Percentiles rank a stretch among this genome's conserved stretches.
phyloP scores from a whole-genome alignment of 371 early-diverging fungal species.

The Mucor piriformis region DNA sequence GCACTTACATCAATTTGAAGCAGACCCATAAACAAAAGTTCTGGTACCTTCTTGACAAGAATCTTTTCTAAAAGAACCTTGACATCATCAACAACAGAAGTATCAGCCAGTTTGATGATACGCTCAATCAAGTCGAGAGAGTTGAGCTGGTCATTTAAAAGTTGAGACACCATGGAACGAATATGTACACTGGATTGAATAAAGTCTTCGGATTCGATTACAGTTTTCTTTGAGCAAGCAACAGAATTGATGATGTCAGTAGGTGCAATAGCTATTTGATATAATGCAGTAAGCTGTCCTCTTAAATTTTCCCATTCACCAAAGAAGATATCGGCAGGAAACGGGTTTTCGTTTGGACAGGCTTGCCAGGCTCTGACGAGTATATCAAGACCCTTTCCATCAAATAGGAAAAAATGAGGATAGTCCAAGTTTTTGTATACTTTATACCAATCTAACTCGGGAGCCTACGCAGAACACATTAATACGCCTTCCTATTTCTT shows the following conservation, averaged over 20 bases:
- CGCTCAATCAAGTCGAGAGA: constrained; percentile 77
- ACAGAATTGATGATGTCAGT: constrained; percentile 54
- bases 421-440: constrained; percentile 72
- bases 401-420: constrained; percentile 67
- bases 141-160: constrained; percentile 71
- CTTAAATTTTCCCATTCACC: constrained; percentile 75
- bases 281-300: constrained; percentile 75
- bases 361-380: constrained; percentile 66
- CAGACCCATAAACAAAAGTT: constrained; percentile 77
- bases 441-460: constrained; percentile 64
- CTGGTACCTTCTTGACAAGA: constrained; percentile 71
- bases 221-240: constrained; percentile 49
- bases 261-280: constrained; percentile 65
- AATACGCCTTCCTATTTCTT: not conserved
- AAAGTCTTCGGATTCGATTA: constrained; percentile 60
- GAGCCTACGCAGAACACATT: constrained; percentile 38
- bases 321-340: constrained; percentile 76
- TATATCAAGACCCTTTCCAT: constrained; percentile 67
- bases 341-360: constrained; percentile 32
- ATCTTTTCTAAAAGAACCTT: constrained; percentile 65
- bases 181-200: constrained; percentile 50
- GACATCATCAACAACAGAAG: constrained; percentile 65
- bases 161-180: constrained; percentile 53
- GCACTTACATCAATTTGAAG: constrained; percentile 63
- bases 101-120: constrained; percentile 66